Conservation (phyloP, 805 yeast genomes). For the Yarrowia sp. region DNA sequence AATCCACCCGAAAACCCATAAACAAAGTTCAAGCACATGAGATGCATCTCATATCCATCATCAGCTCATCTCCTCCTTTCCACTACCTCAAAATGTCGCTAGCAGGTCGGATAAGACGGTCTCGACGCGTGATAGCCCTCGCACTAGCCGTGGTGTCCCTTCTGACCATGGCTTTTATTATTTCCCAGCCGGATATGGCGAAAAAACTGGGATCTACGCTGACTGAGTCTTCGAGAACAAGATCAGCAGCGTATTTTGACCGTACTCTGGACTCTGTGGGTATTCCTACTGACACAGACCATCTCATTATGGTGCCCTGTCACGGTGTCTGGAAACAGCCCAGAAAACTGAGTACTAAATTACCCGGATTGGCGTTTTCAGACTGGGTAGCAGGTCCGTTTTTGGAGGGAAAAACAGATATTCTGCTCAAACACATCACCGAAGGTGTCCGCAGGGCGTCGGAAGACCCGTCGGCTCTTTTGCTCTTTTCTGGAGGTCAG, state of each 20-base stretch:
- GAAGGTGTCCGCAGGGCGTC: background rate
- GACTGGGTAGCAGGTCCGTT: constrained; percentile 14
- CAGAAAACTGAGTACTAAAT: background rate
- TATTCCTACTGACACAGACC: background rate
- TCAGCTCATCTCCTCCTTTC: background rate
- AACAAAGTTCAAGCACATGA: background rate
- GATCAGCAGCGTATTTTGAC: background rate
- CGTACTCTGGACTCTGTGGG: background rate
- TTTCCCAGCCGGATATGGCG: background rate
- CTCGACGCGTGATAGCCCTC: background rate
- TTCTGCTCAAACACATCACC: constrained; percentile 4
- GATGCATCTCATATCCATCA: background rate
- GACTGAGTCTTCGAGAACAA: background rate
- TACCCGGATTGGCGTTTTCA: background rate
- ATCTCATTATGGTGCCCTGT: constrained; percentile 14
- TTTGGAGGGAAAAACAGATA: constrained; percentile 11
- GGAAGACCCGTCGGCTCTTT: background rate
- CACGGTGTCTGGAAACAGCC: constrained; percentile 16
- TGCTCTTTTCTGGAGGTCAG: constrained; percentile 20
- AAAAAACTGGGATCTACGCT: background rate
- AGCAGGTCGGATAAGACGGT: background rate
- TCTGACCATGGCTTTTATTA: constrained; percentile 4
- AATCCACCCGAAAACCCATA: too few relatives aligned
- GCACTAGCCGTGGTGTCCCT: background rate
- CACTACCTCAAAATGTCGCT: background rate